These are phyloP conservation scores for Penicillium psychrosexuale DNA, from an alignment of 2,329 filamentous ascomycete species.

Conservation along the genomic window DNA sequence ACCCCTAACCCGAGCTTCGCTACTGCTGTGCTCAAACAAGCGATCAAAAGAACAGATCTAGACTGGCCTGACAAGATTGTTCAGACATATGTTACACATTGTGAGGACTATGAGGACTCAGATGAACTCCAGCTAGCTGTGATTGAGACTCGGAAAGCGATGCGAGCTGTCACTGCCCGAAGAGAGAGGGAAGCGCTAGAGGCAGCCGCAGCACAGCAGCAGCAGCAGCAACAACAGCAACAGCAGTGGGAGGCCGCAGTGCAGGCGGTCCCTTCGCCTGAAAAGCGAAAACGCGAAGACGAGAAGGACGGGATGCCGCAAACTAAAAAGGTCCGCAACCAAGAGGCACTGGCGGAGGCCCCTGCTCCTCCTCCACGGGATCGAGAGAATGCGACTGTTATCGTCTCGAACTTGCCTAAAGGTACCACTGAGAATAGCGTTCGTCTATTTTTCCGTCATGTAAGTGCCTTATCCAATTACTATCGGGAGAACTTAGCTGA, in stretches of 20 bases:
- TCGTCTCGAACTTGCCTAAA: slow-evolving; percentile 72
- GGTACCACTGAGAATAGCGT: slow-evolving; percentile 69
- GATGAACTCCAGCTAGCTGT: slow-evolving; percentile 70
- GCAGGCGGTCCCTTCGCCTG: slow-evolving; percentile 23
- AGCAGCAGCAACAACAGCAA: slow-evolving; percentile 19
- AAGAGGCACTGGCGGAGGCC: slow-evolving; percentile 32
- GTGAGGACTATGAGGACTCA: slow-evolving; percentile 84
- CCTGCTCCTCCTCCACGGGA: slow-evolving; percentile 65
- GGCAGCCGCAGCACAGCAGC: slow-evolving; percentile 40
- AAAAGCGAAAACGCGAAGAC: slow-evolving; percentile 70
- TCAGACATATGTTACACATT: slow-evolving; percentile 52
- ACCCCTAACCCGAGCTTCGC: slow-evolving; percentile 68
- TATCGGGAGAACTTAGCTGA: slow-evolving; percentile 5
- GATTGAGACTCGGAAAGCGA: slow-evolving; percentile 68
- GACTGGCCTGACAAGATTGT: slow-evolving; percentile 53
- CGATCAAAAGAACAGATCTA: slow-evolving; percentile 53
- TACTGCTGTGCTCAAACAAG: slow-evolving; percentile 72
- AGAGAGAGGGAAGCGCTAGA: slow-evolving; percentile 65
- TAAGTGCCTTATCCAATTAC: slow-evolving; percentile 28
- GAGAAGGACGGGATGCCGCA: slow-evolving; percentile 32
- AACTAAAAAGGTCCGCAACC: slow-evolving; percentile 6
- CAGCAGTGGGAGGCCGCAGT: slow-evolving; percentile 22
- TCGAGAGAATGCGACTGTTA: slow-evolving; percentile 82
- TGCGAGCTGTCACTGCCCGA: slow-evolving; percentile 61
- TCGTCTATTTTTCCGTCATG: slow-evolving; percentile 83